Percentiles rank a stretch among this genome's conserved stretches.
Conservation (phyloP, 164 flowering plant species). For the Nymphaea thermarum region DNA sequence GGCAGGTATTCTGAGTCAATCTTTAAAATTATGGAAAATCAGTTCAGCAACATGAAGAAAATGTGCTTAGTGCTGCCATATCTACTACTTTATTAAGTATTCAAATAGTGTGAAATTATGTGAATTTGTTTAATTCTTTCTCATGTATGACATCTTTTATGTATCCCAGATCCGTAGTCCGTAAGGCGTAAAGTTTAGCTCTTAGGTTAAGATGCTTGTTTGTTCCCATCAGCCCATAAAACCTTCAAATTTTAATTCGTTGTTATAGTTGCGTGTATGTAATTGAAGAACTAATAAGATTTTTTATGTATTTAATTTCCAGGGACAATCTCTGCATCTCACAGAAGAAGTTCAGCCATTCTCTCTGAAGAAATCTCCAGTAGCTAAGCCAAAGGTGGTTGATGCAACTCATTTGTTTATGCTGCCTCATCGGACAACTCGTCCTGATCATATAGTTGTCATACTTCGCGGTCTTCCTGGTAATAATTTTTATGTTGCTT, state of each 20-base stretch:
- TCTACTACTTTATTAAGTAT: no score
- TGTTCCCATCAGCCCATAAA: neutral
- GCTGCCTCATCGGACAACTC: constrained; percentile 59
- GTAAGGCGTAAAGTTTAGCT: neutral
- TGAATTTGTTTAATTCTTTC: no score
- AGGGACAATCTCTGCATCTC: constrained; percentile 15
- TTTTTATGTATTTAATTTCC: constrained; percentile 9
- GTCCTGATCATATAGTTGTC: constrained; percentile 83
- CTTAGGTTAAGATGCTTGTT: neutral
- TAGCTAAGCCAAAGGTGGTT: constrained; percentile 46
- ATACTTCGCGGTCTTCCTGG: constrained; percentile 99
- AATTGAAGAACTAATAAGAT: constrained; percentile 14
- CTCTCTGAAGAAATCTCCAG: constrained; percentile 15
- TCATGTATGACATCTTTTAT: no score
- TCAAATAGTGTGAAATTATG: no score
- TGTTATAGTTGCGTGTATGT: neutral
- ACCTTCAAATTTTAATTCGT: no score
- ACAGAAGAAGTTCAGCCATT: constrained; percentile 21
- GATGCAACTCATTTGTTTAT: constrained; percentile 67
- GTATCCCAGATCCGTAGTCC: no score
- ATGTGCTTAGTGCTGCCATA: no score
- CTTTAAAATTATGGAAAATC: no score
- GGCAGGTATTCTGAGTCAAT: no score
- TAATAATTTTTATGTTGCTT: constrained; percentile 5
- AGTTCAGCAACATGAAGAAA: no score